Percentiles rank a stretch among this genome's conserved stretches.
These are phyloP conservation scores for Balamuthia mandrillaris DNA, from an alignment of 208 protist genomes.

Conservation along the genomic window DNA sequence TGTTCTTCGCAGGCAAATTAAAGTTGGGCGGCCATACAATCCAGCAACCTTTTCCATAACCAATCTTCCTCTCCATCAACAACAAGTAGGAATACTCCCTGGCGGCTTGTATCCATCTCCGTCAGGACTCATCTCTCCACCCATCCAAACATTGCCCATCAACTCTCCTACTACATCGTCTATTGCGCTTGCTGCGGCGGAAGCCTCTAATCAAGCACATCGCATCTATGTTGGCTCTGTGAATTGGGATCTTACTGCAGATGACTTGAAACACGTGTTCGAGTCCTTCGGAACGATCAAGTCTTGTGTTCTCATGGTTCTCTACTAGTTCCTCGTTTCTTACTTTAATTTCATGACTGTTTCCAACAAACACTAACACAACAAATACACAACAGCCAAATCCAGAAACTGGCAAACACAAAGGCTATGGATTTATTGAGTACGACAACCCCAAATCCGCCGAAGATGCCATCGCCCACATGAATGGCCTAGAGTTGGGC, in stretches of 20 bases:
- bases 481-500: conserved; percentile 26
- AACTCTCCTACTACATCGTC: neutral
- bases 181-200: neutral
- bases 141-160: neutral
- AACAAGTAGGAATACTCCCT: neutral
- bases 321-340: neutral
- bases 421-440: conserved; percentile 36
- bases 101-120: neutral
- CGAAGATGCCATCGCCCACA: conserved; percentile 25
- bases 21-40: conserved; percentile 22
- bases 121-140: neutral
- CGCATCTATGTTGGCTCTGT: conserved; percentile 41
- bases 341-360: no score
- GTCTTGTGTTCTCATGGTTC: conserved; percentile 34
- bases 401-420: conserved; percentile 37
- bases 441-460: conserved; percentile 8
- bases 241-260: conserved; percentile 26
- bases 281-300: conserved; percentile 6
- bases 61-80: neutral
- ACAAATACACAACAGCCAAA: neutral
- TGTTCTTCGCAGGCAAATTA: conserved; percentile 7
- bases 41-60: neutral
- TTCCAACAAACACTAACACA: no score
- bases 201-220: neutral
- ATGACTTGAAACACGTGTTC: conserved; percentile 1